phyloP scores from a whole-genome alignment of 2,329 filamentous ascomycete species.

The Fusarium phyllophilum region DNA sequence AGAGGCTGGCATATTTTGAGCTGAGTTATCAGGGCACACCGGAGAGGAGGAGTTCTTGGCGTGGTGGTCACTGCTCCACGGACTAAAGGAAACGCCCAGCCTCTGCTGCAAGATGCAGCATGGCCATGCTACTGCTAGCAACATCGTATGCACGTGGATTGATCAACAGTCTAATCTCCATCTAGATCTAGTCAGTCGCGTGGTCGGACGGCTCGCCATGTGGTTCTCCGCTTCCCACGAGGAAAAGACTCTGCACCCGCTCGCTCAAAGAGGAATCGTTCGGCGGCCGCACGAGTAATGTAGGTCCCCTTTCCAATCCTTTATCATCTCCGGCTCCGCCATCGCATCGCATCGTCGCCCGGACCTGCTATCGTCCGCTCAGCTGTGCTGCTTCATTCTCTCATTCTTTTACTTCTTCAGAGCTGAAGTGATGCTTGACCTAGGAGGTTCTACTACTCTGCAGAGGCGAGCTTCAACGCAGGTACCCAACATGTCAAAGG shows the following conservation, averaged over 20 bases:
- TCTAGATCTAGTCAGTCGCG: constrained; percentile 28
- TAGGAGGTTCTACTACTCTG: constrained; percentile 4
- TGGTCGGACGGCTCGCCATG: constrained; percentile 26
- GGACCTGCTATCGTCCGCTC: not conserved
- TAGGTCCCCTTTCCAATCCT: constrained; percentile 20
- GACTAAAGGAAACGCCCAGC: constrained; percentile 9
- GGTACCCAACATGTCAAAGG: constrained; percentile 25
- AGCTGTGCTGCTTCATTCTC: not conserved
- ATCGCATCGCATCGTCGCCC: not conserved
- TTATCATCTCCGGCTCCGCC: constrained; percentile 25
- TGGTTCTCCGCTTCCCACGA: constrained; percentile 27
- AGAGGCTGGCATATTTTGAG: constrained; percentile 6
- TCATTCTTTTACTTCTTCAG: not conserved
- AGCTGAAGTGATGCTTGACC: constrained; percentile 12
- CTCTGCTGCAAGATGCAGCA: not conserved
- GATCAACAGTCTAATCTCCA: constrained; percentile 13
- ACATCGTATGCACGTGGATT: constrained; percentile 15
- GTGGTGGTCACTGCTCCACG: not conserved
- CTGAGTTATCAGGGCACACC: constrained; percentile 12
- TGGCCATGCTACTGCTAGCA: not conserved
- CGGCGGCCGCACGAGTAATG: constrained; percentile 31
- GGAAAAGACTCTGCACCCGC: not conserved
- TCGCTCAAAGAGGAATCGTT: constrained; percentile 15
- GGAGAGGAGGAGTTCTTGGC: not conserved
- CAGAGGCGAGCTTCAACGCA: constrained; percentile 14